Conservation (phyloP, 2,329 filamentous ascomycete species). For the Xylaria sp. region DNA sequence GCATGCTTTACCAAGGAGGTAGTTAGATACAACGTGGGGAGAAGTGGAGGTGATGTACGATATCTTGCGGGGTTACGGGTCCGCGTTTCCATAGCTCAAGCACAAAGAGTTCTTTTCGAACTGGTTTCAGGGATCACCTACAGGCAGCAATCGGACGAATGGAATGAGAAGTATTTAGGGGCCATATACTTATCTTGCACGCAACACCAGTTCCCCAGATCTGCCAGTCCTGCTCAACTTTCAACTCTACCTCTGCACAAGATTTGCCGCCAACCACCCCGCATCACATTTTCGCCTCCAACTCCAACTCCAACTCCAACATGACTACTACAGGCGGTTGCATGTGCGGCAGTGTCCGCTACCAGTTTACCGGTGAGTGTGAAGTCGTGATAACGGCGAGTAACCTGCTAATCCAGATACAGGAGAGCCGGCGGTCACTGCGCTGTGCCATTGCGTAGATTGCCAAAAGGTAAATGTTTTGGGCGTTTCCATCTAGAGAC, state of each 20-base stretch:
- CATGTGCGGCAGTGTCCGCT: slow-evolving; percentile 27
- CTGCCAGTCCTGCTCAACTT: neutral
- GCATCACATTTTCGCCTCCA: neutral
- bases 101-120: neutral
- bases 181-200: slow-evolving; percentile 8
- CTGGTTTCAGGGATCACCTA: neutral
- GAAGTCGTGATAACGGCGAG: neutral
- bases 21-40: slow-evolving; percentile 1
- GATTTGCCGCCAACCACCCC: neutral
- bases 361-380: slow-evolving; percentile 30
- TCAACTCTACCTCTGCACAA: neutral
- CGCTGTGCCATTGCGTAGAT: slow-evolving; percentile 29
- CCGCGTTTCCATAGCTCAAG: neutral
- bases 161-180: slow-evolving; percentile 1
- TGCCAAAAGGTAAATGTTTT: slow-evolving; percentile 22
- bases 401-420: slow-evolving; percentile 8
- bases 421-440: slow-evolving; percentile 28
- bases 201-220: neutral
- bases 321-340: slow-evolving; percentile 29
- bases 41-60: slow-evolving; percentile 16
- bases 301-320: slow-evolving; percentile 1
- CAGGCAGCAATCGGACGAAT: neutral
- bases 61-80: neutral
- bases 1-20: neutral
- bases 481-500: too few relatives aligned